A percentile compares a stretch with the other conserved stretches of the same genome.
phyloP scores from a whole-genome alignment of 805 yeast genomes.

The Saturnispora diversa region DNA sequence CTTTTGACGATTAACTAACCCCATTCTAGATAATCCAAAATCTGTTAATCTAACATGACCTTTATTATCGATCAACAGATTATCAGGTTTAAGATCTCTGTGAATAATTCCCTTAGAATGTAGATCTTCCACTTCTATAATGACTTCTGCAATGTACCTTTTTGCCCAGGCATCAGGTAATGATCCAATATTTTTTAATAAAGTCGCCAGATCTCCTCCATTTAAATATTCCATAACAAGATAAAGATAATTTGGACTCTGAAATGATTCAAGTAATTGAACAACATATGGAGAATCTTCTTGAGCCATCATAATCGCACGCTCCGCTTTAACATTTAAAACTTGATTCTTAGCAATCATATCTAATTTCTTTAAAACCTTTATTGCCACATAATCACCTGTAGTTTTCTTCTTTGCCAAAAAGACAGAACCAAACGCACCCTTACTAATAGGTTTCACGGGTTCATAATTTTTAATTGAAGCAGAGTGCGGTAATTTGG shows the following conservation, averaged over 20 bases:
- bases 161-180: conserved; percentile 82
- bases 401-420: conserved; percentile 75
- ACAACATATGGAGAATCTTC: conserved; percentile 91
- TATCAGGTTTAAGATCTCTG: conserved; percentile 93
- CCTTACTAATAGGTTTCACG: conserved; percentile 87
- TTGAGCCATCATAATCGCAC: conserved; percentile 98
- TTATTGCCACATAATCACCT: conserved; percentile 93
- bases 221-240: conserved; percentile 93
- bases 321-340: conserved; percentile 84
- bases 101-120: conserved; percentile 88
- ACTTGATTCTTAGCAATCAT: conserved; percentile 98
- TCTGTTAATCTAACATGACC: conserved; percentile 94
- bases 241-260: conserved; percentile 76
- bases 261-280: conserved; percentile 79
- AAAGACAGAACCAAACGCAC: conserved; percentile 95
- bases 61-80: conserved; percentile 68
- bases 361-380: conserved; percentile 83
- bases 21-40: conserved; percentile 88
- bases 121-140: conserved; percentile 82
- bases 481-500: conserved; percentile 43
- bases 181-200: conserved; percentile 73
- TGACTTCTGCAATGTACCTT: conserved; percentile 81
- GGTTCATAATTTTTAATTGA: conserved; percentile 84
- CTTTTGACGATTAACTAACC: conserved; percentile 75
- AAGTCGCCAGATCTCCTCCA: conserved; percentile 92